Evolutionary conservation across 1,139 yeast genomes (phyloP), one percentile per base, ranked within the genome.

Genomic region (Kazachstania sp.): DNA sequence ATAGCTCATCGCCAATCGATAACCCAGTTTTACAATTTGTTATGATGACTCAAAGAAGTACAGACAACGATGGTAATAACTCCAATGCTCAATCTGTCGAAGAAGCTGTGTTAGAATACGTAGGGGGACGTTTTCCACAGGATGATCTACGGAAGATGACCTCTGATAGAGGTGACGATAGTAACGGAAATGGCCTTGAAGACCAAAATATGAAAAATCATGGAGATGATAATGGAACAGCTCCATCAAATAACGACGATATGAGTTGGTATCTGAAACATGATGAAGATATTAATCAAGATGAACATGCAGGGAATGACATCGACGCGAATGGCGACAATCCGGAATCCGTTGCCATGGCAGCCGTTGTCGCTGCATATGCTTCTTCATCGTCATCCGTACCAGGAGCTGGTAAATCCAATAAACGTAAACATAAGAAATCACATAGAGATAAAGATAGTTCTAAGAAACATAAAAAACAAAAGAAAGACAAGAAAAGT

Each of bases 31-130:
- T 3, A 23, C 8, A 7, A 23, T 23, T 23, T 23, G 8, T 23
- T 4, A 23, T 23, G 8, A 32, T 18, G 18, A 15, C 36, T 32
- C 36, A 32, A 32, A 15, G 36, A 31, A 36, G 4, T 20, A n/a
- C n/a, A 5, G n/a, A 20, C 16, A 15, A 37, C 12, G 16, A 23
- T 3, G 29, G 29, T 18, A 37, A 13, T 32, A 23, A 29, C 3
- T 32, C 12, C 15, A 11, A 13, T 9, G 30, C 26, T 26, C 45
- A 56, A 46, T 60, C 65, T 13, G 65, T 63, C 1, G 67, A 63
- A 56, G 88, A 84, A n/a, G 90, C 87, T 0, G 86, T 83, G 34
- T 72, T 83, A 78, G 74, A 78, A 49, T 77, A 77, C 54, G 90
- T 83, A 9, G 85, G 84, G 15, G 81, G 80, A 5, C 74, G 79